Evolutionary conservation across 257 asterid species (phyloP), one percentile per base, ranked within the genome.

Genomic region (Leonotis leonurus): DNA sequence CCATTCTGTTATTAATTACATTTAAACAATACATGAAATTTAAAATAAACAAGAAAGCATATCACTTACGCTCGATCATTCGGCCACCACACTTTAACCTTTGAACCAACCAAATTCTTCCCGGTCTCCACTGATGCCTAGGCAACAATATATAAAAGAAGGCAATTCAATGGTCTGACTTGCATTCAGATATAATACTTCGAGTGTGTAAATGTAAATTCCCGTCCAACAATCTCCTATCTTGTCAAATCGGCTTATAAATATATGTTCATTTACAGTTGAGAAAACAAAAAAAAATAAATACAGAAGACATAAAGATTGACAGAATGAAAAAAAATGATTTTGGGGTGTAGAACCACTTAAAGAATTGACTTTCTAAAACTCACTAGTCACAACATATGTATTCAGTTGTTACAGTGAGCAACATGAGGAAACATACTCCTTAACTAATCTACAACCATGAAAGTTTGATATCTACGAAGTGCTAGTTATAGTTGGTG

Each of bases 51-150:
- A 37, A 49, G 40, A 53, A 70, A n/a, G n/a, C n/a, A n/a, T n/a
- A n/a, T 56, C 70, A 73, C 97, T 85, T 80, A 93, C 99, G 0
- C 8, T 17, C 40, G 56, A 84, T 93, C 99, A 17, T 69, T 24
- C 0, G 97, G 99, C 99, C 99, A 93, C 88, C 86, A 93, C 59
- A 93, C 95, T 76, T 74, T 87, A 63, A 93, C 82, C 76, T 69
- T 87, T 50, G 82, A 70, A 71, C 97, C 96, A 73, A 89, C 85
- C 77, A 89, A 72, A 68, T 71, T 74, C 77, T 82, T 68, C 32
- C 77, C 94, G 11, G 58, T 43, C 65, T 48, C 89, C 33, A 85
- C 73, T 46, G 75, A 76, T 46, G 73, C 88, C 99, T 93, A 78
- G 66, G 68, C 27, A 56, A 72, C 22, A 59, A 46, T 69, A 56